phyloP scores from a whole-genome alignment of 192 early-diverging fungal species.

The Gamsiella multidivaricata region DNA sequence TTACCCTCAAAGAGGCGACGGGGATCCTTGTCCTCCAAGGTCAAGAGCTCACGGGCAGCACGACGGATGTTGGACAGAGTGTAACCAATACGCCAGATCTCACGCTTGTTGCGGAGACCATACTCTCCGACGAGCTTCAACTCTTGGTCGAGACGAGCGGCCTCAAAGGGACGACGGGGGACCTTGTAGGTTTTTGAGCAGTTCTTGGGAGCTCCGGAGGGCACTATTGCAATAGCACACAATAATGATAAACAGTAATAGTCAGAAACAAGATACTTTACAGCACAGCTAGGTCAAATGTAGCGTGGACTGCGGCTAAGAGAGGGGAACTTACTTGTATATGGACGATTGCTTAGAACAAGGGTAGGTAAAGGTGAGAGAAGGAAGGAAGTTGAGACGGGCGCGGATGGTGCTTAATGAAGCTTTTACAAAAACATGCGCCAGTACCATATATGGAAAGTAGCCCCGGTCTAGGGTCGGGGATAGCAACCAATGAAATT shows the following conservation, averaged over 20 bases:
- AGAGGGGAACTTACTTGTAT: constrained; percentile 19
- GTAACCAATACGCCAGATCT: constrained; percentile 97
- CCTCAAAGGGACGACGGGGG: constrained; percentile 94
- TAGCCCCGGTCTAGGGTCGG: constrained; percentile 13
- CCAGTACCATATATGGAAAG: neutral
- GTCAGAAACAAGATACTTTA: no score
- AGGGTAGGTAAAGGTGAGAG: neutral
- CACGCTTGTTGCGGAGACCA: constrained; percentile 98
- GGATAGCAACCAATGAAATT: neutral
- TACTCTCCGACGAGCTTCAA: constrained; percentile 95
- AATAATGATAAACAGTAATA: no score
- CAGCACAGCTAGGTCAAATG: no score
- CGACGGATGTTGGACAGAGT: constrained; percentile 99
- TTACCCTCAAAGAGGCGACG: constrained; percentile 99
- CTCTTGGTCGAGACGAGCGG: constrained; percentile 94
- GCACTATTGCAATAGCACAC: constrained; percentile 11
- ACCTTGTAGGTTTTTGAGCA: constrained; percentile 91
- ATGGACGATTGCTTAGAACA: neutral
- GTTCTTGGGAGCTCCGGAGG: constrained; percentile 56
- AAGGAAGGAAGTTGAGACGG: constrained; percentile 4
- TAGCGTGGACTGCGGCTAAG: neutral
- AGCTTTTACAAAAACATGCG: constrained; percentile 5
- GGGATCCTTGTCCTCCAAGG: constrained; percentile 94
- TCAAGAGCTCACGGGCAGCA: constrained; percentile 99
- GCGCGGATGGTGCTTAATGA: neutral